Conservation (phyloP, 306 rosid genomes). For the Quercus robur region DNA sequence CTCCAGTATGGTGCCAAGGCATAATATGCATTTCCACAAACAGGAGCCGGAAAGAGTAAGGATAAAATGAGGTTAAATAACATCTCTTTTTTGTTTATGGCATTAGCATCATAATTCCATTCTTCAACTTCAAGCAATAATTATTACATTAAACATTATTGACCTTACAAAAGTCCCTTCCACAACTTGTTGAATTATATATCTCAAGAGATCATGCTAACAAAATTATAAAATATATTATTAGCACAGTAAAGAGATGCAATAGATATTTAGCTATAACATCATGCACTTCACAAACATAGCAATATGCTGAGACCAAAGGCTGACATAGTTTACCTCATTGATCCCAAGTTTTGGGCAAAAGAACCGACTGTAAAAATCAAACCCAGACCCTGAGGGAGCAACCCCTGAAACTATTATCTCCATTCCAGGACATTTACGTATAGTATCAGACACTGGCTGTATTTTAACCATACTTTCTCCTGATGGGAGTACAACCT, state of each 20-base stretch:
- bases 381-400: conserved; percentile 56
- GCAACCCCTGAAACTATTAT: conserved; percentile 54
- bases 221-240: too few species aligned
- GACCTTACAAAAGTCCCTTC: neutral
- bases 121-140: neutral
- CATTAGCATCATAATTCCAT: neutral
- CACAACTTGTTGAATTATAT: too few species aligned
- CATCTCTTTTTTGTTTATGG: too few species aligned
- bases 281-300: neutral
- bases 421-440: conserved; percentile 56
- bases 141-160: too few species aligned
- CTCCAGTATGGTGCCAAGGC: conserved; percentile 64
- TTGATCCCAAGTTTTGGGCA: conserved; percentile 54
- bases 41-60: conserved; percentile 50
- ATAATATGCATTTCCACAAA: conserved; percentile 65
- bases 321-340: conserved; percentile 43
- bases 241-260: too few species aligned
- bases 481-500: conserved; percentile 60
- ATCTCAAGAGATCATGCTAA: too few species aligned
- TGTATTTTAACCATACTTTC: conserved; percentile 36
- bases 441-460: conserved; percentile 46
- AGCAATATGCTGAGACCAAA: neutral
- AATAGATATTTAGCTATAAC: neutral
- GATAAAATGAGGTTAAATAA: too few species aligned
- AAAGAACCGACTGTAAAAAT: conserved; percentile 57